Percentiles rank a stretch among this genome's conserved stretches.
phyloP scores from a whole-genome alignment of 2,329 filamentous ascomycete genomes.

The Diaporthe eres region DNA sequence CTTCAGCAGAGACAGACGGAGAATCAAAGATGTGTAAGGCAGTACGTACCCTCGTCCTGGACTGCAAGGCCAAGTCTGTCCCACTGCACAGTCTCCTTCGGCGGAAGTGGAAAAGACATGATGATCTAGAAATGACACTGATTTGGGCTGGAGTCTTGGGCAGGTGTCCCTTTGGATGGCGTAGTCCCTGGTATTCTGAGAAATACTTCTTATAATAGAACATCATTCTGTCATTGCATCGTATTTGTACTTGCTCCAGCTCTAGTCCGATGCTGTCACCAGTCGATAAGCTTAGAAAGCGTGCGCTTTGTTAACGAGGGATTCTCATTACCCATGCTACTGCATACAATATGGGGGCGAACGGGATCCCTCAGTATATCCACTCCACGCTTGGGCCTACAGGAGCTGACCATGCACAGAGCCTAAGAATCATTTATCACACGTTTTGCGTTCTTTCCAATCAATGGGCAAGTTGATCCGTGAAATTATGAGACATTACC shows the following conservation, averaged over 20 bases:
- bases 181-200: background rate
- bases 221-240: background rate
- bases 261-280: background rate
- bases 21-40: background rate
- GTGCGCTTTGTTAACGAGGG: background rate
- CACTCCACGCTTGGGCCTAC: background rate
- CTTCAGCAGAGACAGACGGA: background rate
- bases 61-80: background rate
- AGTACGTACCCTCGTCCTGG: background rate
- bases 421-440: too few species aligned
- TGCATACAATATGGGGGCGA: background rate
- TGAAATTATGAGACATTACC: too few species aligned
- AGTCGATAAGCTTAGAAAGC: background rate
- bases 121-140: background rate
- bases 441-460: too few species aligned
- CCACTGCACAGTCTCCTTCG: background rate
- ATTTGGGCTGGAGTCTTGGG: background rate
- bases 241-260: background rate
- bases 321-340: background rate
- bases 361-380: background rate
- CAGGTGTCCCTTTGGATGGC: background rate
- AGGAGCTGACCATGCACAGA: too few species aligned
- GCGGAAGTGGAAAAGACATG: background rate
- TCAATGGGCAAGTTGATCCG: too few species aligned
- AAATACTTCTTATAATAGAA: background rate